Evolutionary conservation across 1,139 yeast species (phyloP).

Genomic region (Dujonia santamariae): DNA sequence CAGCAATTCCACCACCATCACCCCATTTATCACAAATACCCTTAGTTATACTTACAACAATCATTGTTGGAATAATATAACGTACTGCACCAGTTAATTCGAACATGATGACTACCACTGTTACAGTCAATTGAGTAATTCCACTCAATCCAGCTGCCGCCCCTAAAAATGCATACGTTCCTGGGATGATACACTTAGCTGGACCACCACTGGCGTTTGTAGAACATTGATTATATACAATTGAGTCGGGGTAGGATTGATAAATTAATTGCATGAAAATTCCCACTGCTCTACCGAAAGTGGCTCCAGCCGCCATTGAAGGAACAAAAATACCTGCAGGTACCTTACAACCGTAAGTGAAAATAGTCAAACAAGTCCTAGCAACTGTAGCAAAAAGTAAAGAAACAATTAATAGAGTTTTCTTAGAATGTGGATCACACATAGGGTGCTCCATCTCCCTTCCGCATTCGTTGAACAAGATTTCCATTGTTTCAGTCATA

Average conservation of each 20-base stretch:
- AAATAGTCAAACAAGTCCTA: conserved; percentile 67
- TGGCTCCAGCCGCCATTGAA: conserved; percentile 94
- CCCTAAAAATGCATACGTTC: conserved; percentile 94
- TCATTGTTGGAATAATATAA: conserved; percentile 92
- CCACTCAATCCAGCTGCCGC: conserved; percentile 97
- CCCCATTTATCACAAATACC: conserved; percentile 75
- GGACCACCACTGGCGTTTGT: conserved; percentile 9
- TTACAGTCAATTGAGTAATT: conserved; percentile 84
- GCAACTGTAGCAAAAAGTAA: conserved; percentile 69
- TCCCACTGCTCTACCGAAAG: conserved; percentile 87
- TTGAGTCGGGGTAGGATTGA: conserved; percentile 35
- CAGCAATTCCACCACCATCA: conserved; percentile 83
- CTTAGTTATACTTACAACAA: conserved; percentile 89
- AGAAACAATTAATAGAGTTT: conserved; percentile 38
- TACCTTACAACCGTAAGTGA: conserved; percentile 88
- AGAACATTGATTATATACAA: conserved; percentile 48
- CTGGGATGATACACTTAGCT: conserved; percentile 73
- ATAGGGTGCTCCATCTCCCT: conserved; percentile 38
- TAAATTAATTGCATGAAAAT: conserved; percentile 60
- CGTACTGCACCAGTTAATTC: conserved; percentile 92
- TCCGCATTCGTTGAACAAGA: conserved; percentile 82
- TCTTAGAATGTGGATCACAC: conserved; percentile 46
- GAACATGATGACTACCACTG: conserved; percentile 93
- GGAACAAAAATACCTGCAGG: conserved; percentile 98
- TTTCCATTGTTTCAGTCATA: conserved; percentile 95